Conservation (phyloP, 2,329 filamentous ascomycete genomes). For the Verticillium dahliae region DNA sequence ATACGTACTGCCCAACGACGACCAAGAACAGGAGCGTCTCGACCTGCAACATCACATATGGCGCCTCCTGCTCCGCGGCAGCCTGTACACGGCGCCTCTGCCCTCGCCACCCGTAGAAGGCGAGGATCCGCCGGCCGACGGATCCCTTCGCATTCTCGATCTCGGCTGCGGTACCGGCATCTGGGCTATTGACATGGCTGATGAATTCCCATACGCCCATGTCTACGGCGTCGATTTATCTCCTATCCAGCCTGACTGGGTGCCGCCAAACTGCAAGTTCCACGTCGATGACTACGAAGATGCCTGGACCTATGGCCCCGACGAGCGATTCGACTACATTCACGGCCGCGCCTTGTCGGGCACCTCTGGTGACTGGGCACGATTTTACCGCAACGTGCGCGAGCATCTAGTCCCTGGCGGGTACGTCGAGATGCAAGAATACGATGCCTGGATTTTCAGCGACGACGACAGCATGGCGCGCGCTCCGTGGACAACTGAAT, state of each 20-base stretch:
- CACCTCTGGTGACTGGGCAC: neutral
- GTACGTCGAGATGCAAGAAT: slow-evolving; percentile 20
- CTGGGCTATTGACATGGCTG: slow-evolving; percentile 32
- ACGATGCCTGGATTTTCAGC: slow-evolving; percentile 12
- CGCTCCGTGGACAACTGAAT: slow-evolving; percentile 5
- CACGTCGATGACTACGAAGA: slow-evolving; percentile 59
- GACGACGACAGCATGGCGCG: slow-evolving; percentile 15
- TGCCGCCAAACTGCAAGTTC: slow-evolving; percentile 57
- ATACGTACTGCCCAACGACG: slow-evolving; percentile 23
- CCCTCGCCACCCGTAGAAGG: neutral
- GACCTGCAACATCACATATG: slow-evolving; percentile 11
- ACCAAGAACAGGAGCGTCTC: slow-evolving; percentile 10
- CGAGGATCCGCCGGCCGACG: neutral
- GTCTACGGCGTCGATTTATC: slow-evolving; percentile 9
- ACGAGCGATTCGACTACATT: slow-evolving; percentile 30
- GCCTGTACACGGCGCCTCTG: neutral
- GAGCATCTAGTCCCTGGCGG: slow-evolving; percentile 27
- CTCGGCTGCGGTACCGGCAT: slow-evolving; percentile 57
- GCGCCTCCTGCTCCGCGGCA: neutral
- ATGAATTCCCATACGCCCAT: neutral
- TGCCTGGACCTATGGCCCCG: slow-evolving; percentile 30
- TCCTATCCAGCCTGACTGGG: slow-evolving; percentile 20
- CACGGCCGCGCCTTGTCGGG: slow-evolving; percentile 14
- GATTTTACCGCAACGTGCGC: neutral
- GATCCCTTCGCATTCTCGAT: slow-evolving; percentile 37